These are phyloP conservation scores for Metschnikowia koreensis DNA, from an alignment of 805 yeast species.

Conservation along the genomic window DNA sequence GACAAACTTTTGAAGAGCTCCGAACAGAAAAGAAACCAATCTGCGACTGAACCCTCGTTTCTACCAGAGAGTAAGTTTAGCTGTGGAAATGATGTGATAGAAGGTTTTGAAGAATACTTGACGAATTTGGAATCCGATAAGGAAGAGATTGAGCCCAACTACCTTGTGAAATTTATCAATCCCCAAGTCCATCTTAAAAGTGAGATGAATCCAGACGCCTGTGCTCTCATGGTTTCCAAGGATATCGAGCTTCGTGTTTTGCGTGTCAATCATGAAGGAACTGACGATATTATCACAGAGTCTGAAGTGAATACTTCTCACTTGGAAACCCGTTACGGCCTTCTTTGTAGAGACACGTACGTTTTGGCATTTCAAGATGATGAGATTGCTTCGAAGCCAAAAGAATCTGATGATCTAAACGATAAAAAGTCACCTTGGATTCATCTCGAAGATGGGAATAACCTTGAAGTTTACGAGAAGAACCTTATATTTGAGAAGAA, in stretches of 20 bases:
- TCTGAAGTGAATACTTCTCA: conserved; percentile 35
- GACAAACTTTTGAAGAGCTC: conserved; percentile 37
- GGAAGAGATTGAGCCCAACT: conserved; percentile 52
- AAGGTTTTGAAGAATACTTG: conserved; percentile 53
- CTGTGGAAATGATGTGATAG: conserved; percentile 36
- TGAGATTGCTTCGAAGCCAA: conserved; percentile 14
- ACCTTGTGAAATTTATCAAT: conserved; percentile 63
- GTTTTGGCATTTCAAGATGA: conserved; percentile 48
- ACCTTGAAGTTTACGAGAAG: conserved; percentile 19
- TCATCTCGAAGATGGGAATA: conserved; percentile 27
- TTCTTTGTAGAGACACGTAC: conserved; percentile 55
- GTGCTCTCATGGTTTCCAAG: conserved; percentile 52
- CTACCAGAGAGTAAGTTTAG: conserved; percentile 16
- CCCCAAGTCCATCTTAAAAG: conserved; percentile 77
- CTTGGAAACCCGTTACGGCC: conserved; percentile 57
- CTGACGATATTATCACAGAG: conserved; percentile 34
- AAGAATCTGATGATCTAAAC: conserved; percentile 6
- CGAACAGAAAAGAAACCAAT: conserved; percentile 17
- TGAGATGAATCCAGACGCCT: conserved; percentile 44
- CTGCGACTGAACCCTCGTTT: neutral
- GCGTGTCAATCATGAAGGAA: conserved; percentile 41
- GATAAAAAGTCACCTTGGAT: conserved; percentile 22
- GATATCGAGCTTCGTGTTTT: conserved; percentile 59
- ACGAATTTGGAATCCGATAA: conserved; percentile 35
- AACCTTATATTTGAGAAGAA: conserved; percentile 36